Conservation (phyloP, 495 filamentous ascomycete species). For the Penicillium coprophilum region DNA sequence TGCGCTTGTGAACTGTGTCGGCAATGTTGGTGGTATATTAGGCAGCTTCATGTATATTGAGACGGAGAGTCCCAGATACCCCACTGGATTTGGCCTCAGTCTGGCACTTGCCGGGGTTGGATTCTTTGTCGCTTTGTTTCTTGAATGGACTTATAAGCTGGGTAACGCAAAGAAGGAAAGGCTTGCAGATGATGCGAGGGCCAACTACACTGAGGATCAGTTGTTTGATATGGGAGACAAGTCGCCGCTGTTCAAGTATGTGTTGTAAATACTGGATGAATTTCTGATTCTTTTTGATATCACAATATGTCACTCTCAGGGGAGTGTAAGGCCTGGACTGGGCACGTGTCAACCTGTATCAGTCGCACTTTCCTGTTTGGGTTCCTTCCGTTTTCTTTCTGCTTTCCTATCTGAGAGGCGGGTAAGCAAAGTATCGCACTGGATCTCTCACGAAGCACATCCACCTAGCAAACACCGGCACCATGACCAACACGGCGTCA, state of each 20-base stretch:
- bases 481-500: neutral
- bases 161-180: constrained; percentile 7
- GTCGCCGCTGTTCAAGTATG: constrained; percentile 55
- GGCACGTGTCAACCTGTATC: neutral
- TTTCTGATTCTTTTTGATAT: neutral
- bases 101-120: constrained; percentile 1
- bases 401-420: neutral
- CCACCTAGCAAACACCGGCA: neutral
- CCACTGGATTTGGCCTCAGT: constrained; percentile 4
- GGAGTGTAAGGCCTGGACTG: neutral
- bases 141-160: constrained; percentile 2
- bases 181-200: constrained; percentile 34
- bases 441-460: neutral
- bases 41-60: constrained; percentile 14
- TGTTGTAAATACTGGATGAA: neutral
- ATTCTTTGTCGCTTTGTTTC: constrained; percentile 4
- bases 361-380: neutral
- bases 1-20: constrained; percentile 9
- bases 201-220: constrained; percentile 46
- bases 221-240: constrained; percentile 56
- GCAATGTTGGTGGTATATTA: constrained; percentile 13
- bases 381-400: neutral
- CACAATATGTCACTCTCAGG: neutral
- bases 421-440: neutral
- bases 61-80: constrained; percentile 3